Evolutionary conservation across 2,329 filamentous ascomycete genomes (phyloP).

Genomic region (Lizonia empirigonia): DNA sequence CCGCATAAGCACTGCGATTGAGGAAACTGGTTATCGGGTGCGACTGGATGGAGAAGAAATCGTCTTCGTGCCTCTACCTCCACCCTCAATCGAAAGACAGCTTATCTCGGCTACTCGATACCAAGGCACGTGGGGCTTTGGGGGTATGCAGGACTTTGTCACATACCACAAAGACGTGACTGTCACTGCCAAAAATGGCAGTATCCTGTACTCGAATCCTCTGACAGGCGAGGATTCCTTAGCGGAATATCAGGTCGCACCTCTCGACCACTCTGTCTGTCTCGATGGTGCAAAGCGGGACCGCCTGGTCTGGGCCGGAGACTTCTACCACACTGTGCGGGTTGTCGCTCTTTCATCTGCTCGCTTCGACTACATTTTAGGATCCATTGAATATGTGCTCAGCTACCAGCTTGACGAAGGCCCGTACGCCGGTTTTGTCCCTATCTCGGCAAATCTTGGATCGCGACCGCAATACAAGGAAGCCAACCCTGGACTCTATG

Average conservation of each 20-base stretch:
- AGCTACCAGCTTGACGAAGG: slow-evolving; percentile 18
- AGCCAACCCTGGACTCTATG: neutral
- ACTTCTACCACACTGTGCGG: slow-evolving; percentile 51
- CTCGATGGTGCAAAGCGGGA: slow-evolving; percentile 53
- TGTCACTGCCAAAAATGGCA: slow-evolving; percentile 32
- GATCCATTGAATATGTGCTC: slow-evolving; percentile 43
- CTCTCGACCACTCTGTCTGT: slow-evolving; percentile 47
- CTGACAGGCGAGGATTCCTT: slow-evolving; percentile 38
- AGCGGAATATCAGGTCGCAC: slow-evolving; percentile 47
- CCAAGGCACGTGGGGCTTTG: slow-evolving; percentile 47
- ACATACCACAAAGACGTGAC: slow-evolving; percentile 47
- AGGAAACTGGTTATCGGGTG: slow-evolving; percentile 34
- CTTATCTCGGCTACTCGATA: slow-evolving; percentile 15
- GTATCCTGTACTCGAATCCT: slow-evolving; percentile 40
- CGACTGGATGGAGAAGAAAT: slow-evolving; percentile 30
- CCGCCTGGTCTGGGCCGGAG: slow-evolving; percentile 51
- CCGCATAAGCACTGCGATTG: slow-evolving; percentile 44
- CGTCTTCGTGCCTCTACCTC: slow-evolving; percentile 24
- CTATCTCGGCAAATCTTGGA: slow-evolving; percentile 15
- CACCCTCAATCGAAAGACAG: neutral
- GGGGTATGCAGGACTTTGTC: slow-evolving; percentile 50
- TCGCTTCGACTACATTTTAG: slow-evolving; percentile 44
- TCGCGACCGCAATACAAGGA: slow-evolving; percentile 11
- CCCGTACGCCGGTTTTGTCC: slow-evolving; percentile 13
- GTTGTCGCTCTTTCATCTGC: slow-evolving; percentile 47